Percentiles rank a stretch among this genome's conserved stretches.
Evolutionary conservation across 352 stramenopile species (phyloP).

Genomic region (Pythium insidiosum): DNA sequence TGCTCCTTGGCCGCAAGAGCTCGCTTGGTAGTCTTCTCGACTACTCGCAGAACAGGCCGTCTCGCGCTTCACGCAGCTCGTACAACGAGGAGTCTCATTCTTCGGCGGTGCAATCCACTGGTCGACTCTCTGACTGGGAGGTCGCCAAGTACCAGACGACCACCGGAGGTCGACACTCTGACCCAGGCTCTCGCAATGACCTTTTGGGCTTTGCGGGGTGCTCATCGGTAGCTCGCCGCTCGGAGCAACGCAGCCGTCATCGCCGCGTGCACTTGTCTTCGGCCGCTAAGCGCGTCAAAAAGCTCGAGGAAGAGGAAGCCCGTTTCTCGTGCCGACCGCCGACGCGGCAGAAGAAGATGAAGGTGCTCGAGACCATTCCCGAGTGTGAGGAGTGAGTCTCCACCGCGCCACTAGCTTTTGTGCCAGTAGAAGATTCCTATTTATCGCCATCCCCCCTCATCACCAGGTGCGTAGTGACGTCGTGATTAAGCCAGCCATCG

Average conservation of each 20-base stretch:
- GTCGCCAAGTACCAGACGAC: slow-evolving; percentile 36
- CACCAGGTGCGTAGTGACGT: too few species aligned
- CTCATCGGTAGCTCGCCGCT: slow-evolving; percentile 20
- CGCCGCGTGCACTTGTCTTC: slow-evolving; percentile 71
- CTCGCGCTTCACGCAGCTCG: slow-evolving; percentile 31
- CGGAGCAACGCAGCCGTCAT: slow-evolving; percentile 36
- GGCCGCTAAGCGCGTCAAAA: slow-evolving; percentile 76
- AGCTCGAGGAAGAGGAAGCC: slow-evolving; percentile 72
- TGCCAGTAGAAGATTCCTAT: not conserved
- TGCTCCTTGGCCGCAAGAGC: slow-evolving; percentile 28
- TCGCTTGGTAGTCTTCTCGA: slow-evolving; percentile 45
- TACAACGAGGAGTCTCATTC: slow-evolving; percentile 31
- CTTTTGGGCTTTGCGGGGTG: slow-evolving; percentile 58
- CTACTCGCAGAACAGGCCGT: slow-evolving; percentile 24
- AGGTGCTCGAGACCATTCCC: slow-evolving; percentile 25
- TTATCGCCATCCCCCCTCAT: too few species aligned
- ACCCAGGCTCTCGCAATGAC: slow-evolving; percentile 58
- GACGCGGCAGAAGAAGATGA: slow-evolving; percentile 25
- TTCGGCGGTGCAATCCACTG: not conserved
- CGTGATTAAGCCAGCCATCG: too few species aligned
- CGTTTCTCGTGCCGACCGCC: slow-evolving; percentile 35
- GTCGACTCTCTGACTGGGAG: slow-evolving; percentile 41
- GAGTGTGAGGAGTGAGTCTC: slow-evolving; percentile 15
- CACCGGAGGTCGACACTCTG: slow-evolving; percentile 44
- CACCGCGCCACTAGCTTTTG: not conserved